Base-by-base conservation (phyloP, 352 stramenopile species). In the Phytophthora europaea region DNA sequence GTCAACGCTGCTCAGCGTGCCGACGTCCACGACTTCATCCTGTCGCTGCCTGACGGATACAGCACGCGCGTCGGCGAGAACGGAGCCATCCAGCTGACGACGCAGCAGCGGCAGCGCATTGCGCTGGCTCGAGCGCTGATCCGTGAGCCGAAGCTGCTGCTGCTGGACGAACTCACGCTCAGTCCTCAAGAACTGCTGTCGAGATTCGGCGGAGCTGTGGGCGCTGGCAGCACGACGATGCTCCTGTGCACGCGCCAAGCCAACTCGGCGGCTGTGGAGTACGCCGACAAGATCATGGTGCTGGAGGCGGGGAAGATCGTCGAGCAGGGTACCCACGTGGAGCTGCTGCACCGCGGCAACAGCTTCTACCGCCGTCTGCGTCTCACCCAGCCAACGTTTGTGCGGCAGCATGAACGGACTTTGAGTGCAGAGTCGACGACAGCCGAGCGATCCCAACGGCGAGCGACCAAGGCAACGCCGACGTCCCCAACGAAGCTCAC, bases 161-260 rank as follows among this genome's bases (percentile, higher is more conserved):
- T 88, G 16, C 59, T 88, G 0, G 81, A 88, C 40, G 80, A 88
- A 53, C 58, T 90, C 1, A 88, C 87, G 9, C 54, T 75, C 36
- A 78, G 71, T 75, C 66, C 66, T 2, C 71, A 78, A 28, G 71
- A 65, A 84, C 63, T 74, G 83, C 80, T 61, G 55, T 97, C 40
- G 87, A 97, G 72, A 60, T 60, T 75, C 79, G 38, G 79, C 77
- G 72, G 73, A 58, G 66, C 70, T 34, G 20, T 70, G 23, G 40
- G 78, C 8, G 64, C 58, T 64, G 51, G 73, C 4, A 79, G 74
- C 16, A 78, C 85, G 31, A 99, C 73, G 2, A 79, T 76, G 70
- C 20, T 86, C 5, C 50, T 99, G 54, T 98, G 98, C 66, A 97
- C 97, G 0, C 96, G 99, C 76, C 86, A 97, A 13, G 78, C 99